phyloP scores from a whole-genome alignment of 169 alveolate species.

The Eimeria mitis region DNA sequence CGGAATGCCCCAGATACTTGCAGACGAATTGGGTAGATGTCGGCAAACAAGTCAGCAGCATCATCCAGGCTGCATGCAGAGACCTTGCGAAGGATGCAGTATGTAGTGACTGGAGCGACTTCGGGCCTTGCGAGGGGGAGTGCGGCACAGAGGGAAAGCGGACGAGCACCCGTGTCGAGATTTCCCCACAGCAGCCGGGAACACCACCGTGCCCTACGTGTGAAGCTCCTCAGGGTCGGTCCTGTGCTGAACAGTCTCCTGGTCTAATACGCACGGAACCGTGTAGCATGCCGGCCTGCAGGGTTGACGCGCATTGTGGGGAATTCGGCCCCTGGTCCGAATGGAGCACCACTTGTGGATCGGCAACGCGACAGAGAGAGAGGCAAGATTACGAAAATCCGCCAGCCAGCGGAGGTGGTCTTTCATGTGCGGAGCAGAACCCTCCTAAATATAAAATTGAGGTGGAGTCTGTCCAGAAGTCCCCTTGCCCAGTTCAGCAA shows the following conservation, averaged over 20 bases:
- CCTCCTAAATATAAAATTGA: constrained; percentile 36
- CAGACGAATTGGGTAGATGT: constrained; percentile 66
- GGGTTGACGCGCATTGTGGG: constrained; percentile 66
- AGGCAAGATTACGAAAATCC: constrained; percentile 38
- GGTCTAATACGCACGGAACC: constrained; percentile 35
- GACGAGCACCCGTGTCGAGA: constrained; percentile 70
- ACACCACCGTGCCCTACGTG: constrained; percentile 76
- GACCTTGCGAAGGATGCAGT: constrained; percentile 81
- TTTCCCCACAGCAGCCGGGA: constrained; percentile 64
- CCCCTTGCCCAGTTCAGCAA: constrained; percentile 74
- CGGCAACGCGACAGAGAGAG: constrained; percentile 56
- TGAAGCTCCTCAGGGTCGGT: constrained; percentile 67
- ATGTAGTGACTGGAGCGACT: constrained; percentile 83
- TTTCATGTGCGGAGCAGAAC: constrained; percentile 49
- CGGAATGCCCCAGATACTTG: constrained; percentile 38
- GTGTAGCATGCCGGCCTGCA: constrained; percentile 53
- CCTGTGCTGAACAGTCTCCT: constrained; percentile 70
- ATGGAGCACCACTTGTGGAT: constrained; percentile 75
- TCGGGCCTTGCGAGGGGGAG: constrained; percentile 84
- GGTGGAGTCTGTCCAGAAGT: constrained; percentile 5
- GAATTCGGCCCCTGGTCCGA: constrained; percentile 59
- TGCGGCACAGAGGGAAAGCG: constrained; percentile 84
- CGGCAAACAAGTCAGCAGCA: background rate
- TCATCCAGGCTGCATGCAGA: constrained; percentile 71
- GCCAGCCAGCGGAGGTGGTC: constrained; percentile 73